Evolutionary conservation across 2,329 filamentous ascomycete species (phyloP).

Genomic region (Plenodomus tracheiphilus): DNA sequence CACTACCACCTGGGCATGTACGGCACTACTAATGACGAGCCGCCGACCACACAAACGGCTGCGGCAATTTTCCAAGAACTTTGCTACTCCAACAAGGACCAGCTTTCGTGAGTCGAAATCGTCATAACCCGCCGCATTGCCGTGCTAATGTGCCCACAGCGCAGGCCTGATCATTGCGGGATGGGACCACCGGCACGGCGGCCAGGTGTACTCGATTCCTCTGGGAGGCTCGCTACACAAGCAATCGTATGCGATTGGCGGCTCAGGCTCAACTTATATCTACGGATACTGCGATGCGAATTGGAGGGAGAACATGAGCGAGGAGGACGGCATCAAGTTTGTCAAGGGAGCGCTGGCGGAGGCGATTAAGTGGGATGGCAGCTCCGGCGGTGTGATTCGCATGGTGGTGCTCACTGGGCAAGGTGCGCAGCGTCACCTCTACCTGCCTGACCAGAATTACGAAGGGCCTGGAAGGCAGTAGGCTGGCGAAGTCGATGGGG

Average conservation of each 20-base stretch:
- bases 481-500: constrained; percentile 2
- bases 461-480: constrained; percentile 66
- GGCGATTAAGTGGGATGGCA: constrained; percentile 99
- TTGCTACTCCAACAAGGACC: constrained; percentile 97
- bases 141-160: constrained; percentile 53
- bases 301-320: constrained; percentile 94
- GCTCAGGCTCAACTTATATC: constrained; percentile 97
- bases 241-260: constrained; percentile 92
- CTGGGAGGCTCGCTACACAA: constrained; percentile 97
- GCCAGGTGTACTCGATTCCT: constrained; percentile 96
- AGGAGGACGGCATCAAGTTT: constrained; percentile 86
- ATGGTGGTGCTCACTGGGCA: constrained; percentile 93
- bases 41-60: constrained; percentile 91
- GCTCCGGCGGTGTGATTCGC: constrained; percentile 95
- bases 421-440: constrained; percentile 90
- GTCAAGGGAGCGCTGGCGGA: constrained; percentile 89
- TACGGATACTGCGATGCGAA: constrained; percentile 98
- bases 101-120: constrained; percentile 68
- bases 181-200: constrained; percentile 92
- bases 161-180: constrained; percentile 98
- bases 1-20: constrained; percentile 95
- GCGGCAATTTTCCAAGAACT: constrained; percentile 97
- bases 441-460: constrained; percentile 88
- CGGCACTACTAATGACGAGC: constrained; percentile 83
- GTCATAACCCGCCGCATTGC: background rate